Evolutionary conservation across 495 filamentous ascomycete genomes (phyloP), one percentile per base, ranked within the genome.

Genomic region (Immersiella caudata): DNA sequence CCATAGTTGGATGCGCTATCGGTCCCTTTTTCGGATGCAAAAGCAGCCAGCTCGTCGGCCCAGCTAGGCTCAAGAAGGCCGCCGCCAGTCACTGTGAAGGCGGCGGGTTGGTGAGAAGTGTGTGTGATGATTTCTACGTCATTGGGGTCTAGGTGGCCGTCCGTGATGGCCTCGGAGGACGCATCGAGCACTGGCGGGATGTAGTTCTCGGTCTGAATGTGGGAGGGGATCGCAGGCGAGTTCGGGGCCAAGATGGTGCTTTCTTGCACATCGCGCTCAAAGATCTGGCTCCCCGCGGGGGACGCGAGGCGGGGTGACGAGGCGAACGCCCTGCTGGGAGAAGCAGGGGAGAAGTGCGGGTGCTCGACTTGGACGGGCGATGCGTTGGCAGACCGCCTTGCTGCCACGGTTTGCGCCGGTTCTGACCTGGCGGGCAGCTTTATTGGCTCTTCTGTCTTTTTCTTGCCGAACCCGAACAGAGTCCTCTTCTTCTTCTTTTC

Each of bases 251-350:
- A 78, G 8, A 86, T 51, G 29, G 85, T 79, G 71, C 85, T 87
- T 72, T 97, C 93, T 75, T 97, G 94, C 16, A 97, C 94, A 77
- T 91, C 89, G 70, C 93, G 91, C 82, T 97, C 93, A 78, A 97
- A 97, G 72, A 97, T 97, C 71, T 94, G 92, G 25, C 92, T 93
- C 36, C 82, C 88, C 6, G 88, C 87, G 12, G 89, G 88, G 16
- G 89, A 91, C 56, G 85, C 81, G 54, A 89, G 75, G 49, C 86
- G 82, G 5, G 88, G 87, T 4, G 88, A 89, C 18, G 86, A 79
- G 25, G 84, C 81, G 35, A 86, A 75, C 55, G 40, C 40, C 40
- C 82, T 82, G 62, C 82, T 78, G n/a, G 85, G 83, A 11, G 83
- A 82, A 11, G 83, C 75, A 69, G 84, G 80, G 59, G 82, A 74